phyloP scores from a whole-genome alignment of 768 basidiomycete species.

The Calocybe cyanea region DNA sequence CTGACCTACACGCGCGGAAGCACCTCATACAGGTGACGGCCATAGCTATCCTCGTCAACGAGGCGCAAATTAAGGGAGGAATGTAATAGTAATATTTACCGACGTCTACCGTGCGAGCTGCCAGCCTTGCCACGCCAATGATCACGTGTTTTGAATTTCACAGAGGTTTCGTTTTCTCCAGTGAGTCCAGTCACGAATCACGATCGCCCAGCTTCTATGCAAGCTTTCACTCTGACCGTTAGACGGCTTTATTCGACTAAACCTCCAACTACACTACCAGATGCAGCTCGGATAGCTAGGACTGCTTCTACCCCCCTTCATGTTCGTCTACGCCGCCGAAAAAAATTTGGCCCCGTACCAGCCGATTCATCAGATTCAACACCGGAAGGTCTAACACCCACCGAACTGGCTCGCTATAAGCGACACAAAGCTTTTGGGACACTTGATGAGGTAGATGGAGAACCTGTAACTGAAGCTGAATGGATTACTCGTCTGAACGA shows the following conservation, averaged over 20 bases:
- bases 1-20: slow-evolving; percentile 48
- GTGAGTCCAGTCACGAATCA: too few species aligned
- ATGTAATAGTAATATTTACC: not conserved
- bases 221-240: slow-evolving; percentile 28
- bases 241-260: slow-evolving; percentile 37
- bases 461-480: slow-evolving; percentile 44
- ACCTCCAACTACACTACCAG: slow-evolving; percentile 28
- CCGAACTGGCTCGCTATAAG: slow-evolving; percentile 58
- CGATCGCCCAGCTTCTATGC: slow-evolving; percentile 29
- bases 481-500: slow-evolving; percentile 58
- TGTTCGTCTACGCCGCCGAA: slow-evolving; percentile 65
- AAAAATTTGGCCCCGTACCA: slow-evolving; percentile 35
- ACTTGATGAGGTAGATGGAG: slow-evolving; percentile 32
- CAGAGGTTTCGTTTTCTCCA: not conserved
- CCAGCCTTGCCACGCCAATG: not conserved
- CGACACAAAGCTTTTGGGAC: slow-evolving; percentile 53
- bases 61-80: slow-evolving; percentile 3
- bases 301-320: slow-evolving; percentile 71
- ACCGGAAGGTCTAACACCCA: slow-evolving; percentile 57
- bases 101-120: not conserved
- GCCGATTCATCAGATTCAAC: slow-evolving; percentile 43
- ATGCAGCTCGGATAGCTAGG: slow-evolving; percentile 49
- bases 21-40: slow-evolving; percentile 36
- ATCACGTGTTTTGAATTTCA: slow-evolving; percentile 16
- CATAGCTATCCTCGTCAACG: slow-evolving; percentile 30